Evolutionary conservation across 2,329 filamentous ascomycete species (phyloP), one percentile per base, ranked within the genome.

Genomic region (Epichloe gansuensis): DNA sequence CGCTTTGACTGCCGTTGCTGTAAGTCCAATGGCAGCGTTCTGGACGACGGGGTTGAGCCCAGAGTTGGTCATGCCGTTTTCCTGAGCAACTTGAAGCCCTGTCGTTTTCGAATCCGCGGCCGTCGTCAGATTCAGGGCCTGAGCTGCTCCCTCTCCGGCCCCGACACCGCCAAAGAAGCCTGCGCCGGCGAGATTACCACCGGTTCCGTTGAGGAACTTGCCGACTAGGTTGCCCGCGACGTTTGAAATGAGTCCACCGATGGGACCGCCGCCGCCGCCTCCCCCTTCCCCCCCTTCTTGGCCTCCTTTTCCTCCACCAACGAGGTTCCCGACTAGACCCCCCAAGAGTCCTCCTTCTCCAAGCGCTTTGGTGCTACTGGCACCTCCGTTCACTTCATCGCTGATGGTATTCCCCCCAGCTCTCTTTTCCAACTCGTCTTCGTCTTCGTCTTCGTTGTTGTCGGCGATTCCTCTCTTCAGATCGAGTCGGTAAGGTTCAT

Each of bases 11-110:
- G 65, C 55, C 4, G 64, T 60, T 0, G 62, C 58, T 1, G 60
- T 55, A 2, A 63, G 54, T 2, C 65, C 65, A 47, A 61, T 59
- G 39, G 61, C 62, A 6, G 62, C 55, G 47, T 61, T 64, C 49
- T 64, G 59, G 45, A 67, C 55, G 3, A 59, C 53, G 0, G 62
- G 60, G 51, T 65, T 65, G 21, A 67, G 54, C 15, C 63, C 63
- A 8, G 58, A 60, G 11, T 57, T 58, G 9, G 60, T 47, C 58
- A 63, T 60, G n/a, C 57, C 56, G 54, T 64, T 66, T 21, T 62
- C 58, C 15, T 59, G 50, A 1, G 59, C 60, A 3, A 62, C 60
- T 50, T 55, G 56, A 15, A 56, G 54, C 2, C 55, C 58, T 5
- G 55, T 38, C 5, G 48, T 17, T 36, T 54, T 58, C 21, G 55